These are phyloP conservation scores for Prunus davidiana DNA, from an alignment of 306 rosid species.

Conservation along the genomic window DNA sequence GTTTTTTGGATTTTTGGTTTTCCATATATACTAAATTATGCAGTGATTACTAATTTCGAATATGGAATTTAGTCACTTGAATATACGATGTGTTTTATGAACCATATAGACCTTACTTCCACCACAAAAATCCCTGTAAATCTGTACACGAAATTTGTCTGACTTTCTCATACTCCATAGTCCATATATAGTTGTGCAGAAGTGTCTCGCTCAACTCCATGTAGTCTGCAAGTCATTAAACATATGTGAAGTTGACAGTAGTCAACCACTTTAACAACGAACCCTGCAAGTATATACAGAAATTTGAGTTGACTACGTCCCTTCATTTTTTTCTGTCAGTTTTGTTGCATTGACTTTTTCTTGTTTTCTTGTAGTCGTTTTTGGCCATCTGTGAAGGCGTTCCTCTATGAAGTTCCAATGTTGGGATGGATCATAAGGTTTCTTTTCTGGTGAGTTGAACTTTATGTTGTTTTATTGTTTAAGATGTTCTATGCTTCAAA, in stretches of 20 bases:
- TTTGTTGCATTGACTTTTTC: neutral
- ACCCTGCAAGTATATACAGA: neutral
- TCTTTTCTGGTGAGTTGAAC: slow-evolving; percentile 62
- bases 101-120: neutral
- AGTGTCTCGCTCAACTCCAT: neutral
- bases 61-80: neutral
- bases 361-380: slow-evolving; percentile 62
- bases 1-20: neutral
- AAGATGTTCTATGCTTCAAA: slow-evolving; percentile 6
- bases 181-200: neutral
- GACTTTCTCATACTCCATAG: neutral
- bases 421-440: slow-evolving; percentile 80
- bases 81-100: neutral
- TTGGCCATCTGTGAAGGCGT: slow-evolving; percentile 75
- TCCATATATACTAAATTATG: neutral
- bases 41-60: neutral
- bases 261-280: slow-evolving; percentile 1
- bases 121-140: neutral
- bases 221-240: neutral
- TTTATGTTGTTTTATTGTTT: slow-evolving; percentile 7
- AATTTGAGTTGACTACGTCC: neutral
- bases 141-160: neutral
- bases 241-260: neutral
- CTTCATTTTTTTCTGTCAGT: neutral
- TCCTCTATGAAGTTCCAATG: slow-evolving; percentile 73